These are phyloP conservation scores for Emmonsia crescens DNA, from an alignment of 2,329 filamentous ascomycete species.

Conservation along the genomic window DNA sequence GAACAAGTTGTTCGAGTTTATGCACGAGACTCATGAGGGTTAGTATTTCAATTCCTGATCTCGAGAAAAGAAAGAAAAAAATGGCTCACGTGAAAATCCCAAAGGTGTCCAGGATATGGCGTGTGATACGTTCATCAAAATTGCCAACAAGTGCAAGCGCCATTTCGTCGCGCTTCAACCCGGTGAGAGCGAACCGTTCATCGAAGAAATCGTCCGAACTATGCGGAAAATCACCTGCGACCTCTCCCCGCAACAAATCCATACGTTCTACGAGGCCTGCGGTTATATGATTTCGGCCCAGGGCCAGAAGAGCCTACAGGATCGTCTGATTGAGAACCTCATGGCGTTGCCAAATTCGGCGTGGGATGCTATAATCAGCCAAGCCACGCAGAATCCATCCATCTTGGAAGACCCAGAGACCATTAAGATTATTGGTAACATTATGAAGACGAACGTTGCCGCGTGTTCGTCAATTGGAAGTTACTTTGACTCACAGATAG, in stretches of 20 bases:
- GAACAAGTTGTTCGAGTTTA: constrained; percentile 99
- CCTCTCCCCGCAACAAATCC: constrained; percentile 89
- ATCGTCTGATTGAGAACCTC: constrained; percentile 77
- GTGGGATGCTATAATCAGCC: constrained; percentile 89
- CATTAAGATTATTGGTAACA: constrained; percentile 97
- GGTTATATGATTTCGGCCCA: constrained; percentile 99
- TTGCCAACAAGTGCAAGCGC: constrained; percentile 92
- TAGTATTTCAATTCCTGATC: background rate
- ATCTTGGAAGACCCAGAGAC: constrained; percentile 87
- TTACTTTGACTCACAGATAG: constrained; percentile 97
- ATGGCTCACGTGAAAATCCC: constrained; percentile 20
- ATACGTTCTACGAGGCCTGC: constrained; percentile 98
- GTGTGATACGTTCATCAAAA: constrained; percentile 99
- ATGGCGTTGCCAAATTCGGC: constrained; percentile 91
- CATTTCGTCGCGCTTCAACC: constrained; percentile 96
- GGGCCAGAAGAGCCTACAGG: constrained; percentile 87
- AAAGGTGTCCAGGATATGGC: constrained; percentile 96
- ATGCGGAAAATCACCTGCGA: constrained; percentile 95
- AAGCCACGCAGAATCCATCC: constrained; percentile 72
- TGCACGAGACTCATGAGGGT: constrained; percentile 99
- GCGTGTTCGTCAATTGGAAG: constrained; percentile 91
- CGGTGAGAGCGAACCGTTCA: constrained; percentile 89
- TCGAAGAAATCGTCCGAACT: constrained; percentile 94
- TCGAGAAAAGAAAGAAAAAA: background rate
- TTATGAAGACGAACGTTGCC: constrained; percentile 99